Conservation (phyloP, 129 eudicot species). For the Lactuca saligna region DNA sequence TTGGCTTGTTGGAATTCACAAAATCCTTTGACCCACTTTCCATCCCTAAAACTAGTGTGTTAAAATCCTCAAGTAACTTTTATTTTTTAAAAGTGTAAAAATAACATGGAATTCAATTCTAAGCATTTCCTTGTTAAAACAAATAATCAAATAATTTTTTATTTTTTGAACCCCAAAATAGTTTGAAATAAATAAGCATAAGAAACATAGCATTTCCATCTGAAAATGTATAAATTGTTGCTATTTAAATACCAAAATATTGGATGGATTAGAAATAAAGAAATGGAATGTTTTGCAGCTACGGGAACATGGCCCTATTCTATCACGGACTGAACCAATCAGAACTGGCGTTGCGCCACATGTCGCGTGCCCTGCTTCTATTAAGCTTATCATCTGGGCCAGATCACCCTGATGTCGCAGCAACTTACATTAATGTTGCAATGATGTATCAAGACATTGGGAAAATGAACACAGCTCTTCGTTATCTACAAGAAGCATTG, state of each 20-base stretch:
- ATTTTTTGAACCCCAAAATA: background rate
- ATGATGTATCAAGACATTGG: conserved; percentile 99
- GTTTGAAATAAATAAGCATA: too few species aligned
- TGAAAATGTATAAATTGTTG: too few species aligned
- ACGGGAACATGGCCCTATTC: conserved; percentile 97
- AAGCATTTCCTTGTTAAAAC: too few species aligned
- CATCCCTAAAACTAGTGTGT: too few species aligned
- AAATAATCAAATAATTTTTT: background rate
- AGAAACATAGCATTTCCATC: too few species aligned
- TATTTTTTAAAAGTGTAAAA: too few species aligned
- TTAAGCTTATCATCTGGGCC: conserved; percentile 91
- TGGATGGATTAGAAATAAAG: too few species aligned
- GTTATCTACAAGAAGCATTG: conserved; percentile 96
- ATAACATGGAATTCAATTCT: too few species aligned
- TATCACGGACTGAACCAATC: conserved; percentile 96
- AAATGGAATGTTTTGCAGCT: conserved; percentile 45
- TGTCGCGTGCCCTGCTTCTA: conserved; percentile 86
- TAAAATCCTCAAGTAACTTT: too few species aligned
- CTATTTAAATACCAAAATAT: too few species aligned
- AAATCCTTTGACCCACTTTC: too few species aligned
- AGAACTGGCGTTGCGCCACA: conserved; percentile 87
- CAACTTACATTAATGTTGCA: conserved; percentile 95
- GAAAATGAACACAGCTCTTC: conserved; percentile 92
- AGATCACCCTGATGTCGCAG: conserved; percentile 98
- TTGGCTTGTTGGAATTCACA: too few species aligned